Conservation (phyloP, 1,284 basidiomycete genomes). For the Phellopilus nigrolimitatus region DNA sequence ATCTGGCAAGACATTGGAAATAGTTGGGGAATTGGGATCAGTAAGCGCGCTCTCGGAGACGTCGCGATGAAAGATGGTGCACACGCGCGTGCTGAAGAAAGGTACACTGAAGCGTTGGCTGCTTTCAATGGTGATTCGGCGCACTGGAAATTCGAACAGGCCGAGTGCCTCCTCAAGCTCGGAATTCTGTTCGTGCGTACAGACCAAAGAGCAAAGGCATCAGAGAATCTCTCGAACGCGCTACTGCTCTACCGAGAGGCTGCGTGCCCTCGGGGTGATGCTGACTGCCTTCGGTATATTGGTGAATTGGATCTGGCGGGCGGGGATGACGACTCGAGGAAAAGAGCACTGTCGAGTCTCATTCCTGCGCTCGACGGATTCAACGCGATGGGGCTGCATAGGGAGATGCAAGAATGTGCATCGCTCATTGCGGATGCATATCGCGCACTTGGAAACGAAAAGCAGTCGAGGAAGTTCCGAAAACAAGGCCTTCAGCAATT, state of each 20-base stretch:
- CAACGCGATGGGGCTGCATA: too few relatives aligned
- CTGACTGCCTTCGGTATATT: background rate
- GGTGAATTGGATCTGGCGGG: too few relatives aligned
- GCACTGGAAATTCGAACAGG: constrained; percentile 1
- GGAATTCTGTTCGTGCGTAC: background rate
- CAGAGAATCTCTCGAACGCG: background rate
- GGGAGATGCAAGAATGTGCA: too few relatives aligned
- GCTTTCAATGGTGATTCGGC: background rate
- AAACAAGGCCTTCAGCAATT: too few relatives aligned
- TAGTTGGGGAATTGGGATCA: constrained; percentile 7
- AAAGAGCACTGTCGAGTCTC: background rate
- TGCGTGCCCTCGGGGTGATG: background rate
- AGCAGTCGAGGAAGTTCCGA: too few relatives aligned
- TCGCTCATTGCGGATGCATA: too few relatives aligned
- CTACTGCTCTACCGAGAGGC: background rate
- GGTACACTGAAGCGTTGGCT: background rate
- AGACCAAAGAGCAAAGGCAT: background rate
- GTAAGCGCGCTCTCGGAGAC: background rate
- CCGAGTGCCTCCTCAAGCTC: constrained; percentile 5
- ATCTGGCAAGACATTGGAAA: constrained; percentile 3
- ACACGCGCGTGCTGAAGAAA: background rate
- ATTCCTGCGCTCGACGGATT: too few relatives aligned
- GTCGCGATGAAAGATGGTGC: background rate
- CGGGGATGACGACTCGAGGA: background rate
- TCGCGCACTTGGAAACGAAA: too few relatives aligned